Percentiles rank a stretch among this genome's conserved stretches.
Evolutionary conservation across 352 stramenopile genomes (phyloP).

Genomic region (Pseudoperonospora humuli): DNA sequence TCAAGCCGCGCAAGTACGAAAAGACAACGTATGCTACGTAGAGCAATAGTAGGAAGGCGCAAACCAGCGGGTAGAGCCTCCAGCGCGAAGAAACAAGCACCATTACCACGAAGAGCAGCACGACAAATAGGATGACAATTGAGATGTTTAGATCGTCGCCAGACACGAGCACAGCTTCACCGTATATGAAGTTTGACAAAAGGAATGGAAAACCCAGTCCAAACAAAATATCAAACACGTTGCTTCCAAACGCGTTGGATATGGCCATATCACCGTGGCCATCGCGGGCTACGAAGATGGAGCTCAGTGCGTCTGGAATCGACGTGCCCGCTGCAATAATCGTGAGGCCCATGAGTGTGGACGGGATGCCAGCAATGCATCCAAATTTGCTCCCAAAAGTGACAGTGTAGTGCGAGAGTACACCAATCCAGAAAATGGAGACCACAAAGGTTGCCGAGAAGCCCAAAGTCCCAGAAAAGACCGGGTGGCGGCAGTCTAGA

Average conservation of each 20-base stretch:
- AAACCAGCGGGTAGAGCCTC: conserved; percentile 37
- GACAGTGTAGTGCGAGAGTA: conserved; percentile 69
- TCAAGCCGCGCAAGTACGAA: conserved; percentile 47
- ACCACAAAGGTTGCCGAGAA: conserved; percentile 52
- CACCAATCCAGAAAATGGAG: conserved; percentile 64
- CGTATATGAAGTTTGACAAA: conserved; percentile 68
- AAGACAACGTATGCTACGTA: conserved; percentile 55
- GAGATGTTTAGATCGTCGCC: conserved; percentile 48
- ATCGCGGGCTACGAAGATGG: conserved; percentile 67
- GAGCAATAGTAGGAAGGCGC: conserved; percentile 33
- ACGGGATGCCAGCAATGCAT: conserved; percentile 61
- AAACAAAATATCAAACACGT: conserved; percentile 82
- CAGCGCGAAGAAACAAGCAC: conserved; percentile 46
- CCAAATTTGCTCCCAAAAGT: conserved; percentile 52
- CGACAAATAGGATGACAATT: conserved; percentile 57
- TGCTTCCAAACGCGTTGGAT: conserved; percentile 77
- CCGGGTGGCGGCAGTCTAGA: conserved; percentile 57
- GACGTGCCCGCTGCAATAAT: conserved; percentile 74
- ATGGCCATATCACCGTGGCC: conserved; percentile 79
- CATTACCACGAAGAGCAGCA: conserved; percentile 45
- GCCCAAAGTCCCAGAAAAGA: conserved; percentile 37
- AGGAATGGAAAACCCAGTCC: conserved; percentile 72
- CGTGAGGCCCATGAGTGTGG: conserved; percentile 69
- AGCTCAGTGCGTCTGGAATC: conserved; percentile 73
- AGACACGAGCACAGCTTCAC: conserved; percentile 37